phyloP scores from a whole-genome alignment of 2,329 filamentous ascomycete species.

The Aureobasidium sp. region DNA sequence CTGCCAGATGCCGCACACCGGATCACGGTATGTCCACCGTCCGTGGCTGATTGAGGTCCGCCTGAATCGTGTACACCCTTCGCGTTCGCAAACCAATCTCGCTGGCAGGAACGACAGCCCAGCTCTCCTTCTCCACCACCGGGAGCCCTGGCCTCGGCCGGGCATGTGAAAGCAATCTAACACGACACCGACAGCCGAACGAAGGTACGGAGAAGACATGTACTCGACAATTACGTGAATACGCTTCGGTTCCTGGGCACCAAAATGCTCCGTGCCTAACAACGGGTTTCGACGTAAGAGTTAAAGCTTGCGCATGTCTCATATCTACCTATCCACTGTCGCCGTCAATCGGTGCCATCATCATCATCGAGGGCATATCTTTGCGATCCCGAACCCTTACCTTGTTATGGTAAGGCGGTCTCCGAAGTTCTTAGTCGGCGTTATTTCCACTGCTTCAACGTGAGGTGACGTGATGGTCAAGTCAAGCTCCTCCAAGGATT shows the following conservation, averaged over 20 bases:
- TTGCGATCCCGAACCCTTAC: background rate
- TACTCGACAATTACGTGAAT: constrained; percentile 1
- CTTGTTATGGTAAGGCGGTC: background rate
- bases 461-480: constrained; percentile 5
- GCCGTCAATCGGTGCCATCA: background rate
- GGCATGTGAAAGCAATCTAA: constrained; percentile 11
- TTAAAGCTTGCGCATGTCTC: constrained; percentile 5
- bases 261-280: constrained; percentile 4
- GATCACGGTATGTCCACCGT: background rate
- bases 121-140: background rate
- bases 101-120: background rate
- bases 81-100: background rate
- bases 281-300: background rate
- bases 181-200: background rate
- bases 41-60: background rate
- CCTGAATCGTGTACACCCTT: constrained; percentile 3
- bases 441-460: background rate
- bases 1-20: background rate
- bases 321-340: background rate
- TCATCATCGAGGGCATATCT: background rate
- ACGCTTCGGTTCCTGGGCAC: background rate
- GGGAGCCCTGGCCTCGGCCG: background rate
- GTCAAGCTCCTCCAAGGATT: background rate
- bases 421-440: background rate
- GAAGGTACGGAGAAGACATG: background rate